These are phyloP conservation scores for Penicillium sp. DNA, from an alignment of 2,329 filamentous ascomycete species.

Conservation along the genomic window DNA sequence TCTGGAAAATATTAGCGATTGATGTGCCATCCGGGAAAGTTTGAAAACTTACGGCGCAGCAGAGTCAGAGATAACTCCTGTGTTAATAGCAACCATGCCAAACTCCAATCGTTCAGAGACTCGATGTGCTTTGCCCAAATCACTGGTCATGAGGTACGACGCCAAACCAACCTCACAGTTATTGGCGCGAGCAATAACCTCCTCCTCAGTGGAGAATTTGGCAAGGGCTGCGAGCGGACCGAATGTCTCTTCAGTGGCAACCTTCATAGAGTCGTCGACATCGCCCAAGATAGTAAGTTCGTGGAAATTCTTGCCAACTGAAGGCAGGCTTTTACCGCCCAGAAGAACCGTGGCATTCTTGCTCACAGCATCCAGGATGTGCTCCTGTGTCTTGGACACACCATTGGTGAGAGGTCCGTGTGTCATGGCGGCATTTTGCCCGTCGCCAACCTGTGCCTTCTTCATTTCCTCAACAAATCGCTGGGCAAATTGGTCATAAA, in stretches of 20 bases:
- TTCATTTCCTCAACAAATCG: conserved; percentile 53
- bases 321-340: conserved; percentile 69
- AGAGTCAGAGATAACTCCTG: conserved; percentile 57
- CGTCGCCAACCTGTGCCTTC: conserved; percentile 40
- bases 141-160: conserved; percentile 78
- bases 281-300: conserved; percentile 82
- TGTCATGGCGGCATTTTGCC: conserved; percentile 39
- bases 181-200: conserved; percentile 81
- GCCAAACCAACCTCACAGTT: conserved; percentile 77
- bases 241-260: conserved; percentile 85
- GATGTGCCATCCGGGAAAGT: background rate
- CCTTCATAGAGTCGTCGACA: conserved; percentile 76
- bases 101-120: conserved; percentile 55
- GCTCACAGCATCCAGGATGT: conserved; percentile 72
- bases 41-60: conserved; percentile 39
- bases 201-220: conserved; percentile 78
- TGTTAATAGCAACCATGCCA: conserved; percentile 62
- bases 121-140: conserved; percentile 55
- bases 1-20: conserved; percentile 20
- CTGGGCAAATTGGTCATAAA: conserved; percentile 51
- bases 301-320: conserved; percentile 80
- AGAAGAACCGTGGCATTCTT: conserved; percentile 72
- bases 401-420: conserved; percentile 64
- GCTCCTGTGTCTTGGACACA: conserved; percentile 70
- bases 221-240: conserved; percentile 86